A percentile compares a stretch with the other conserved stretches of the same genome.
Conservation (phyloP, 352 stramenopile species). For the Saprolegnia diclina region DNA sequence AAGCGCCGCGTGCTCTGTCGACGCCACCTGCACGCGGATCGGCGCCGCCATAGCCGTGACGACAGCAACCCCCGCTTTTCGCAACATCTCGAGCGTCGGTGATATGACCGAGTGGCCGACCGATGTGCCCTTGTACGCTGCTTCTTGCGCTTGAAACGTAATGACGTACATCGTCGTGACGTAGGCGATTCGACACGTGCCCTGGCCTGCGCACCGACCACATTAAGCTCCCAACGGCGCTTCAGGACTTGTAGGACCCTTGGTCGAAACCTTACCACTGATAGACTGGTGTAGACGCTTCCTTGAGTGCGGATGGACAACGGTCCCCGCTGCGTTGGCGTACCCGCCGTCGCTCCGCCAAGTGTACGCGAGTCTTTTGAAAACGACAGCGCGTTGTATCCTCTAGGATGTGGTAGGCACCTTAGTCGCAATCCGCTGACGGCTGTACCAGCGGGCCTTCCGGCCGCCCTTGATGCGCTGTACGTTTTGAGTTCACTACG, state of each 20-base stretch:
- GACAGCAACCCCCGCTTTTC: not conserved
- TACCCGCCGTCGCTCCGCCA: not conserved
- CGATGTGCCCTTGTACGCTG: not conserved
- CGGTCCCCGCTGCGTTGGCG: not conserved
- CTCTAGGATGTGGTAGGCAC: not conserved
- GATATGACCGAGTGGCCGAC: conserved; percentile 8
- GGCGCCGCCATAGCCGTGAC: not conserved
- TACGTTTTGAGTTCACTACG: not conserved
- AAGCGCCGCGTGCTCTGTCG: not conserved
- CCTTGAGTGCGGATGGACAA: not conserved
- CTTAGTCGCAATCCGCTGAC: not conserved
- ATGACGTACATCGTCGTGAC: not conserved
- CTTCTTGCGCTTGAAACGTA: not conserved
- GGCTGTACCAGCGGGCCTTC: not conserved
- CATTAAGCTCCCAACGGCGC: not conserved
- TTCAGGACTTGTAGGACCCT: not conserved
- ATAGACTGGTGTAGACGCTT: conserved; percentile 1
- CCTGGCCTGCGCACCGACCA: not conserved
- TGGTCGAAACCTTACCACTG: too few relatives aligned
- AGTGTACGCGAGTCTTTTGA: not conserved
- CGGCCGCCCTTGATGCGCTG: not conserved
- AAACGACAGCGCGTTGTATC: conserved; percentile 1
- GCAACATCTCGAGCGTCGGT: not conserved
- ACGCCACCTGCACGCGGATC: not conserved
- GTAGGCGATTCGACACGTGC: not conserved